phyloP scores from a whole-genome alignment of 108 stramenopile species.

The Aurantiochytrium sp. region DNA sequence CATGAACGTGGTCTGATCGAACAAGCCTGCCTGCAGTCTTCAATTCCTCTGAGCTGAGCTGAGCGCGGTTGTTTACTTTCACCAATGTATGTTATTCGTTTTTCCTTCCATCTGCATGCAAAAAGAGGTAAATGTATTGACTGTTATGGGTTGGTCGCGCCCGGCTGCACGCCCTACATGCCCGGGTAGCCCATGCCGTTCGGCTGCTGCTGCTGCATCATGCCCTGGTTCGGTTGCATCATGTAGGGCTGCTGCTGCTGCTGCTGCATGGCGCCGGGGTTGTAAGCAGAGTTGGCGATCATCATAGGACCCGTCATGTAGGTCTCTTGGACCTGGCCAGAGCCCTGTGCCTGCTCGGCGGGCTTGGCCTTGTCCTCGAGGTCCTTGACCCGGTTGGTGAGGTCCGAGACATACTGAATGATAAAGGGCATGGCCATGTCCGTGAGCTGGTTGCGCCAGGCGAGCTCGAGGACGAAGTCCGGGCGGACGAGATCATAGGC shows the following conservation, averaged over 20 bases:
- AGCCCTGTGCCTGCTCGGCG: conserved; percentile 47
- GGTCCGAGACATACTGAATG: conserved; percentile 89
- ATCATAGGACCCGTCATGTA: conserved; percentile 7
- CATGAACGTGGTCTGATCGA: no score
- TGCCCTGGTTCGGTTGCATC: conserved; percentile 1
- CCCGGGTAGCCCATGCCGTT: not conserved
- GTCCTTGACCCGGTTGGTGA: conserved; percentile 69
- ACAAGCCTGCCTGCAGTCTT: no score
- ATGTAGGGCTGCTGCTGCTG: conserved; percentile 28
- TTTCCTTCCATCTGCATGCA: no score
- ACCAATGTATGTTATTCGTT: no score
- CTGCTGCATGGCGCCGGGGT: not conserved
- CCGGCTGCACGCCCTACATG: no score
- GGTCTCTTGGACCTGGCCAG: not conserved
- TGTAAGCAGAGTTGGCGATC: conserved; percentile 15
- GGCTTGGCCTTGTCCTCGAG: conserved; percentile 83
- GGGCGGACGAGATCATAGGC: conserved; percentile 93
- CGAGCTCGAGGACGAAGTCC: conserved; percentile 95
- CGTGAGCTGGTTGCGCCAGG: conserved; percentile 95
- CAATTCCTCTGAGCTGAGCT: no score
- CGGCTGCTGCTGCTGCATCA: not conserved
- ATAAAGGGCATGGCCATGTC: conserved; percentile 97
- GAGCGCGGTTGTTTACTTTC: no score
- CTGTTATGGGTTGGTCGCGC: no score
- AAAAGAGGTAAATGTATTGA: no score